Base-by-base conservation (phyloP, 208 protist genomes). In the Wallacemonas sp. region DNA sequence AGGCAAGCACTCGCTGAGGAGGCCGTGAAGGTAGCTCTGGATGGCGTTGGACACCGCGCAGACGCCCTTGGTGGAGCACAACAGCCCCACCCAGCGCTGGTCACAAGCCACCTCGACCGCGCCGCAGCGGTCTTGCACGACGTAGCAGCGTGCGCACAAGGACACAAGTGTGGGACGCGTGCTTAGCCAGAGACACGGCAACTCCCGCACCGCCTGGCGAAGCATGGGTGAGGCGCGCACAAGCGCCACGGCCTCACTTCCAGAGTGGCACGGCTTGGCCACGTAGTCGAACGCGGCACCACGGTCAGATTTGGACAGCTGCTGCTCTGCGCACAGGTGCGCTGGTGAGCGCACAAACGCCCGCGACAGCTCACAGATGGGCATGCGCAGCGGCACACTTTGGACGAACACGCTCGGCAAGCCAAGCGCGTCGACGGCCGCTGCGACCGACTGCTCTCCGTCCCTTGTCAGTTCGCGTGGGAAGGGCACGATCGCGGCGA, bases 141-240 rank as follows among this genome's bases (percentile, higher is more conserved):
- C 71, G 17, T 82, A 69, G 22, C 48, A 73, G n/a, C 78, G 78
- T 39, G 82, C 13, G 41, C 79, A 84, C 36, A 89, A 29, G 21
- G 72, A 38, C 15, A 54, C 69, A 32, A 61, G 32, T 2, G 77
- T 76, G n/a, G 69, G 58, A 54, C 68, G 53, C 58, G 86, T 79
- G 68, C 88, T 92, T 12, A 92, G 22, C 63, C 88, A 68, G 37
- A 92, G 59, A 58, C 81, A 87, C 37, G 70, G 68, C 19, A 79
- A 78, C 13, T 65, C 68, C 10, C 73, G 63, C 29, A 92, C 45
- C 29, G 85, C 79, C 9, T 71, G 58, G 27, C 55, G 36, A 8
- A 92, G 76, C 19, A 62, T 60, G 0, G 73, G 17, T 10, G 57
- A 63, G 19, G 61, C 52, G 21, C 57, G 27, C 21, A 87, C 37